phyloP scores from a whole-genome alignment of 139 green algal species.

The Deuterostichococcus epilithicus region DNA sequence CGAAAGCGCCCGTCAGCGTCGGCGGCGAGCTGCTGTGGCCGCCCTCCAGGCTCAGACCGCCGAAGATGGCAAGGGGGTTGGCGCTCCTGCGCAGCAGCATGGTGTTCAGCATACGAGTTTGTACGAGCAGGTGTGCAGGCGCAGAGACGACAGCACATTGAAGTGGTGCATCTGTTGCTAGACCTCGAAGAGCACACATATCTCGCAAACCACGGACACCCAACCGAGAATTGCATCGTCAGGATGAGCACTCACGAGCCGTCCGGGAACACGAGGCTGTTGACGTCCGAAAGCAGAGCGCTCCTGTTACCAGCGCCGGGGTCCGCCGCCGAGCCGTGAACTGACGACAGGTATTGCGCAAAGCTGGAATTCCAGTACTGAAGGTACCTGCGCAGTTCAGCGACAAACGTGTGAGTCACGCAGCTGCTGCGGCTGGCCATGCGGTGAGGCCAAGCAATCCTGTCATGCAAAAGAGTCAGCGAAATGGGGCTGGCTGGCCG shows the following conservation, averaged over 20 bases:
- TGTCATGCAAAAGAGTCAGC: too few relatives aligned
- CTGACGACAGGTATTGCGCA: not conserved
- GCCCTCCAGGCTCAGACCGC: not conserved
- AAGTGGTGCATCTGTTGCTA: too few relatives aligned
- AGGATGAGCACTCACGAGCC: not conserved
- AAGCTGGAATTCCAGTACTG: conserved; percentile 17
- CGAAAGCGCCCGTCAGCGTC: not conserved
- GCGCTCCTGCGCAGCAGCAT: not conserved
- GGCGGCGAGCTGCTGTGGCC: too few relatives aligned
- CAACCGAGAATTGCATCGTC: too few relatives aligned
- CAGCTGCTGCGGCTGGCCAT: too few relatives aligned
- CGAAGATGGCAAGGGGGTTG: conserved; percentile 14
- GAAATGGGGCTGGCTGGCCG: too few relatives aligned
- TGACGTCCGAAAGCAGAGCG: conserved; percentile 1
- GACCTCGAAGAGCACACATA: too few relatives aligned
- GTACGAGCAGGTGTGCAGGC: too few relatives aligned
- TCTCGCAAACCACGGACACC: too few relatives aligned
- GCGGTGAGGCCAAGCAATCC: too few relatives aligned
- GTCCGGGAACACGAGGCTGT: conserved; percentile 10
- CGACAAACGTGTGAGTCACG: too few relatives aligned
- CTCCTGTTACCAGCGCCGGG: not conserved
- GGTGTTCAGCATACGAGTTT: not conserved
- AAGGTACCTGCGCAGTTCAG: not conserved
- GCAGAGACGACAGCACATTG: too few relatives aligned
- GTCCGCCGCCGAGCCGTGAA: conserved; percentile 13